Conservation (phyloP, 192 early-diverging fungal species). For the Backusella macrospora region DNA sequence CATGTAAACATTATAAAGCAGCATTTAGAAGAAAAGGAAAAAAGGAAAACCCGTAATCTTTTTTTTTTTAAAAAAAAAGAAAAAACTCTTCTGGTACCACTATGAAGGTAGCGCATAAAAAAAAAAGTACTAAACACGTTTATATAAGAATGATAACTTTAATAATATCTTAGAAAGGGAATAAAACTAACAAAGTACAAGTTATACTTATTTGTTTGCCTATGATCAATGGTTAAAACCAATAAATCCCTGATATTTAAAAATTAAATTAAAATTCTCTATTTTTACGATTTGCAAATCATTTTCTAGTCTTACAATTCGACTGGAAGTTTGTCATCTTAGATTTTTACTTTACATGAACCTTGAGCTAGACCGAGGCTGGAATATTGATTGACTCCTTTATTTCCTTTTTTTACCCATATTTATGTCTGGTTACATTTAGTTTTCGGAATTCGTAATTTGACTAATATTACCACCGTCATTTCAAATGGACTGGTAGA, state of each 20-base stretch:
- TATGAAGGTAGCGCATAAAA: background rate
- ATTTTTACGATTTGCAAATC: background rate
- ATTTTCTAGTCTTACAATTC: background rate
- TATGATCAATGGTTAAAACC: background rate
- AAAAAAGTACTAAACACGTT: no score
- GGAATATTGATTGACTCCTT: background rate
- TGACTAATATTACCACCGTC: background rate
- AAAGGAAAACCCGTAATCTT: background rate
- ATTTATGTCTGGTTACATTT: conserved; percentile 7
- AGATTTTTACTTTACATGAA: background rate
- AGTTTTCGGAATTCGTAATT: conserved; percentile 8
- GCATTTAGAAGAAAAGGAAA: background rate
- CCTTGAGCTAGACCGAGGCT: background rate
- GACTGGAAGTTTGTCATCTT: background rate
- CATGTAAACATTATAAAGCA: background rate
- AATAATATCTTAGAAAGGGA: no score
- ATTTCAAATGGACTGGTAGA: background rate
- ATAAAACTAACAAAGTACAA: no score
- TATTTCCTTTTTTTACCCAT: background rate
- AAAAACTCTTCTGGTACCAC: background rate
- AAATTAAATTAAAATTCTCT: background rate
- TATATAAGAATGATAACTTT: no score
- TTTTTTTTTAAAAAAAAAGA: background rate
- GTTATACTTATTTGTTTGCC: no score
- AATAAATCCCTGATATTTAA: background rate